Conservation (phyloP, 108 stramenopile genomes). For the Nannochloropsis granulata region DNA sequence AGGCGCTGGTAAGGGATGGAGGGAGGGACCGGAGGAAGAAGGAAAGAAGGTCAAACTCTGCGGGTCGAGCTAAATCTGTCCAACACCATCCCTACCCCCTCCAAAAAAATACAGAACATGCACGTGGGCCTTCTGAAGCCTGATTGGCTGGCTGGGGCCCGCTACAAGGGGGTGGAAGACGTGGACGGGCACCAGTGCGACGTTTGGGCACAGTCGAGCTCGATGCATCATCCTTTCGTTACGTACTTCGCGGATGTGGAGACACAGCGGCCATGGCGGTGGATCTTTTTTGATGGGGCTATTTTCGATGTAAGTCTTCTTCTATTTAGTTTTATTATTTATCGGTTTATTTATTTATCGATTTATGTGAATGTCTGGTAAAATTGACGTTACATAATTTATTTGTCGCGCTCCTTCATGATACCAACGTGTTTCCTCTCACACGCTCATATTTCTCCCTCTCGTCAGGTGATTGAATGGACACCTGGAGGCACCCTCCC, state of each 20-base stretch:
- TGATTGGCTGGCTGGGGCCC: conserved; percentile 17
- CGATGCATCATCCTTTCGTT: not conserved
- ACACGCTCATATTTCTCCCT: not conserved
- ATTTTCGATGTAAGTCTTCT: not conserved
- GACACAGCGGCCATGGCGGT: conserved; percentile 7
- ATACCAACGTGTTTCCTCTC: no score
- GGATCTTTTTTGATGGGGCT: conserved; percentile 3
- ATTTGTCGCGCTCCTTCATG: no score
- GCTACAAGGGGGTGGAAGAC: conserved; percentile 8
- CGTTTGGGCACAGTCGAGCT: conserved; percentile 8
- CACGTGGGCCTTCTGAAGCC: conserved; percentile 19
- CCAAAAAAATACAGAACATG: not conserved
- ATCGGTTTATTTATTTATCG: no score
- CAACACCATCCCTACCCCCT: not conserved
- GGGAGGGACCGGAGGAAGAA: not conserved
- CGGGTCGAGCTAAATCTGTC: not conserved
- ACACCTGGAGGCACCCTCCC: not conserved
- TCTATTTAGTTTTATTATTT: no score
- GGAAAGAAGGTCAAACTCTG: not conserved
- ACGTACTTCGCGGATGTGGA: conserved; percentile 9
- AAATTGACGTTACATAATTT: no score
- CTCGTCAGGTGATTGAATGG: not conserved
- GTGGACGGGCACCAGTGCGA: conserved; percentile 15
- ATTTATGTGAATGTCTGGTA: no score
- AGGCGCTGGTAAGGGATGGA: not conserved